Conservation (phyloP, 2,329 filamentous ascomycete genomes). For the Stachybotrys chlorohalonatus region DNA sequence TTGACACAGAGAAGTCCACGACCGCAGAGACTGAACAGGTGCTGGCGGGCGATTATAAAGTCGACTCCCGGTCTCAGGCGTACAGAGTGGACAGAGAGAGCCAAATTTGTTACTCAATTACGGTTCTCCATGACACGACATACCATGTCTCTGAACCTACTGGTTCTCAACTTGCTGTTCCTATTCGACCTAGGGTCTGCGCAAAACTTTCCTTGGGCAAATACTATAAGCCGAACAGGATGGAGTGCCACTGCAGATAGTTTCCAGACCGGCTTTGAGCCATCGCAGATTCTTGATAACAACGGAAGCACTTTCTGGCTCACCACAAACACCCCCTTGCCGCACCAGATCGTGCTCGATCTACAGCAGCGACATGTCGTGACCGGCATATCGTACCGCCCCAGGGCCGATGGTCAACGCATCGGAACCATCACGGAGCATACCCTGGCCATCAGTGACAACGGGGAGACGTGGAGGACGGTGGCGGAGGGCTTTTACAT, state of each 20-base stretch:
- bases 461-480: background rate
- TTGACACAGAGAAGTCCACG: background rate
- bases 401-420: background rate
- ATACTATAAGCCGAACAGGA: background rate
- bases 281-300: background rate
- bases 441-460: background rate
- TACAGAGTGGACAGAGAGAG: background rate
- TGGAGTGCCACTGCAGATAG: conserved; percentile 1
- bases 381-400: background rate
- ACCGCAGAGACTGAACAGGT: background rate
- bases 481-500: background rate
- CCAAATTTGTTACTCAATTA: background rate
- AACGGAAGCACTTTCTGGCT: background rate
- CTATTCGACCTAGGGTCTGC: background rate
- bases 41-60: background rate
- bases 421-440: background rate
- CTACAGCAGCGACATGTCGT: background rate
- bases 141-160: too few relatives aligned
- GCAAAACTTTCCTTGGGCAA: conserved; percentile 1
- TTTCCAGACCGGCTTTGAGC: conserved; percentile 1
- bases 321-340: background rate
- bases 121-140: background rate
- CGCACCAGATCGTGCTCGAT: background rate
- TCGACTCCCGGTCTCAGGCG: background rate
- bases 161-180: background rate